phyloP scores from a whole-genome alignment of 768 basidiomycete genomes.

The Trametes sanguinea region DNA sequence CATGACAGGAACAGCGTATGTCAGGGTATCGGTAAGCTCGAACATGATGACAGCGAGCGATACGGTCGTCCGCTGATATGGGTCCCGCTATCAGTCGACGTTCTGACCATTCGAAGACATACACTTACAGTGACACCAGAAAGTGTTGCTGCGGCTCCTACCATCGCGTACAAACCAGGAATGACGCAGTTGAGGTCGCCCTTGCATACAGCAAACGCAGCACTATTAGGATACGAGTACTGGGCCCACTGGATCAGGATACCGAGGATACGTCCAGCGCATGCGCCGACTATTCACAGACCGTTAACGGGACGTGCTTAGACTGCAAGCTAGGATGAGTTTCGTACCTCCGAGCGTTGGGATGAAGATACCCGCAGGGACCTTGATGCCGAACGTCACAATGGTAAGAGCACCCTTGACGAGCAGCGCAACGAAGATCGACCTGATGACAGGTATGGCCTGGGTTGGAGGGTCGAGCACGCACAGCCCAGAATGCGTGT shows the following conservation, averaged over 20 bases:
- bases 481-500: conserved; percentile 70
- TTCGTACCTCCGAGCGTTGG: conserved; percentile 71
- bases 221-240: conserved; percentile 55
- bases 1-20: conserved; percentile 92
- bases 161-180: conserved; percentile 94
- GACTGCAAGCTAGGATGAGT: not conserved
- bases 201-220: conserved; percentile 66
- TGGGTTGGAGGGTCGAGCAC: conserved; percentile 58
- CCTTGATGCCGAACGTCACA: conserved; percentile 90
- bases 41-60: conserved; percentile 96
- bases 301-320: not conserved
- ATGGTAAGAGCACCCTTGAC: conserved; percentile 81
- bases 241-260: conserved; percentile 78
- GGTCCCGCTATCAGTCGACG: conserved; percentile 6
- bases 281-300: conserved; percentile 69
- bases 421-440: conserved; percentile 75
- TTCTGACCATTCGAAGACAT: not conserved
- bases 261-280: conserved; percentile 86
- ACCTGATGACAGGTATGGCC: conserved; percentile 61
- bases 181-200: conserved; percentile 74
- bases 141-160: conserved; percentile 90
- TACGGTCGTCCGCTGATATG: conserved; percentile 74
- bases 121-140: conserved; percentile 89
- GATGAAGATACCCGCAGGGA: conserved; percentile 95
- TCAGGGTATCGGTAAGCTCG: conserved; percentile 90